A percentile compares a stretch with the other conserved stretches of the same genome.
phyloP scores from a whole-genome alignment of 2,329 filamentous ascomycete species.

The Hypoxylon sp. region DNA sequence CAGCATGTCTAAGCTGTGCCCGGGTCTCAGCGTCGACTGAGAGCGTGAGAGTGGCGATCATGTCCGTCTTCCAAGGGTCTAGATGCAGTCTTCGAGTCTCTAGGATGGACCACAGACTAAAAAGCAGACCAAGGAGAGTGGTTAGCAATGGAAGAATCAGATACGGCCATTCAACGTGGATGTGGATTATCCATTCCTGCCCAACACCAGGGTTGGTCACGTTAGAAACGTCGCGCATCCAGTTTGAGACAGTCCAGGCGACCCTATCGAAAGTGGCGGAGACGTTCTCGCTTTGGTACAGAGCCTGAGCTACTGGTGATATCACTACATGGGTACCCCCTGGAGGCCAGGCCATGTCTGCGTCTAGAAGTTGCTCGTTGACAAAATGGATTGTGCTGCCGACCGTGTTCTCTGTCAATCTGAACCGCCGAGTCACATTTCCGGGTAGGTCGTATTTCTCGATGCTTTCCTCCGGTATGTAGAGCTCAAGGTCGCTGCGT shows the following conservation, averaged over 20 bases:
- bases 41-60: conserved; percentile 41
- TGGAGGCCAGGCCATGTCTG: conserved; percentile 21
- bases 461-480: conserved; percentile 14
- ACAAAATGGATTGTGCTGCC: conserved; percentile 32
- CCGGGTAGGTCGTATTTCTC: conserved; percentile 11
- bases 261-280: conserved; percentile 34
- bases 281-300: conserved; percentile 35
- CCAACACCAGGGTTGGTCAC: conserved; percentile 14
- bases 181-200: conserved; percentile 39
- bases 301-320: conserved; percentile 16
- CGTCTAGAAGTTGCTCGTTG: conserved; percentile 27
- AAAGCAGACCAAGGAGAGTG: conserved; percentile 27
- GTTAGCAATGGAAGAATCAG: conserved; percentile 37
- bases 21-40: conserved; percentile 41
- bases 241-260: conserved; percentile 32
- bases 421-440: conserved; percentile 16
- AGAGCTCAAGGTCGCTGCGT: conserved; percentile 30
- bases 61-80: conserved; percentile 40
- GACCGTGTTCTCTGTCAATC: conserved; percentile 30
- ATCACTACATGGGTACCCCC: neutral
- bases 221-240: conserved; percentile 36
- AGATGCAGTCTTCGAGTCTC: conserved; percentile 37
- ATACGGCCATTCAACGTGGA: conserved; percentile 43
- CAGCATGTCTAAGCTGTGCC: conserved; percentile 37
- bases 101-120: conserved; percentile 31